Base-by-base conservation (phyloP, 2,329 filamentous ascomycete genomes). In the Xylariaceae sp. region DNA sequence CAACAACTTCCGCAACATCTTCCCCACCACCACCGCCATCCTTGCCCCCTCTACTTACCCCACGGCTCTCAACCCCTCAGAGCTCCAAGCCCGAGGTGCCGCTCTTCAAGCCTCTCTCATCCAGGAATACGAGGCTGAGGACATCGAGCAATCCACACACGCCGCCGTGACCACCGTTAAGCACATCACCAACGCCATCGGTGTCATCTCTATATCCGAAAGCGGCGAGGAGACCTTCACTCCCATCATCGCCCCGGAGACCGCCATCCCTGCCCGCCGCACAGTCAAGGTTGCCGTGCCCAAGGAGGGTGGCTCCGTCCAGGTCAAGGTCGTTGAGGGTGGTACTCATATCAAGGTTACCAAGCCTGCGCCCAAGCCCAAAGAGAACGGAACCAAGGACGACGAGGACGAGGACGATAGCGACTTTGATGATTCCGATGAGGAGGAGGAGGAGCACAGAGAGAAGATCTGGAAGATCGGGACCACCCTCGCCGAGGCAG, bases 61-160 rank as follows among this genome's bases (percentile, higher is more conserved):
- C 36, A 78, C 77, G 22, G 87, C 92, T 55, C 84, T 97, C 74
- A 97, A 97, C 81, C 94, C 94, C 56, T 94, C 90, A 3, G 92
- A 97, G 75, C 80, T 96, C 48, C 78, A 86, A 62, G 87, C 89
- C 55, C 85, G 94, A 57, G 94, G 94, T 66, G 94, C 94, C 53
- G 92, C 94, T 31, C 90, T 99, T 62, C 94, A 99, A 74, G 94
- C 94, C 35, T 95, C 86, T 53, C 77, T 99, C 56, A 90, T 99
- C 69, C 85, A 91, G 70, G 92, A 96, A 71, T 99, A 95, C 71
- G 94, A 99, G 63, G 80, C 83, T 60, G 85, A 90, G 58, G 92
- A 97, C 67, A 95, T 99, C 61, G 89, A 95, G 68, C 91, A 96
- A 78, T 95, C 89, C 55, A 95, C 90, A 42, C 92, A 99, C 76